phyloP scores from a whole-genome alignment of 1,284 basidiomycete genomes.

The Tremellales sp. region DNA sequence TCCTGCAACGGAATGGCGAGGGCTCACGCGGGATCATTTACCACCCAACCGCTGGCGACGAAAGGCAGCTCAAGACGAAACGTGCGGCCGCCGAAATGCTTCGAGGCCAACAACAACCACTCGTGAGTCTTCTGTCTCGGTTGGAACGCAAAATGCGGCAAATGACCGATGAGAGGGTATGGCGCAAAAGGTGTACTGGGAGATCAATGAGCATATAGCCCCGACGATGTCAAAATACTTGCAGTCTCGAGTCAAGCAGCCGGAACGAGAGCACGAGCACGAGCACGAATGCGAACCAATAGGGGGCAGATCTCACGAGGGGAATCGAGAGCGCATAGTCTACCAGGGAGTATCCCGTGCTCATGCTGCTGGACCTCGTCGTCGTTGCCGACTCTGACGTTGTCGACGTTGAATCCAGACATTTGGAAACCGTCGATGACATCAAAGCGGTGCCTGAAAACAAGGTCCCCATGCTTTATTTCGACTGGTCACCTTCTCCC shows the following conservation, averaged over 20 bases:
- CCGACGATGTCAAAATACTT: too few relatives aligned
- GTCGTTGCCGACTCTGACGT: too few relatives aligned
- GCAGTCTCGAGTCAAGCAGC: too few relatives aligned
- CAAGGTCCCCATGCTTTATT: not conserved
- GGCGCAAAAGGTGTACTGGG: constrained; percentile 10
- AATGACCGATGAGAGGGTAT: constrained; percentile 26
- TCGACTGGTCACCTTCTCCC: not conserved
- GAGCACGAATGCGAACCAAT: too few relatives aligned
- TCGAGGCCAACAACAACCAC: constrained; percentile 13
- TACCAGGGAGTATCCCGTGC: too few relatives aligned
- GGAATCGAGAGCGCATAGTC: too few relatives aligned
- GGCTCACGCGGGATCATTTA: constrained; percentile 27
- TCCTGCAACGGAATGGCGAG: not conserved
- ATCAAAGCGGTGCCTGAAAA: constrained; percentile 2
- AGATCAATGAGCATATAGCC: too few relatives aligned
- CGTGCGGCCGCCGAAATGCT: constrained; percentile 6
- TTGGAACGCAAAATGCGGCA: constrained; percentile 15
- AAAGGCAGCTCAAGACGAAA: constrained; percentile 13
- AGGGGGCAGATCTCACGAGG: too few relatives aligned
- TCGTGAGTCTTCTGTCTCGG: constrained; percentile 13
- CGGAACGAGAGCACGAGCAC: too few relatives aligned
- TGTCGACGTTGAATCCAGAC: too few relatives aligned
- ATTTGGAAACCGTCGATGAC: too few relatives aligned
- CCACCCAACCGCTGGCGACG: constrained; percentile 13
- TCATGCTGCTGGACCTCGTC: too few relatives aligned